Conservation (phyloP, 495 filamentous ascomycete species). For the Lophiostoma macrostomum region DNA sequence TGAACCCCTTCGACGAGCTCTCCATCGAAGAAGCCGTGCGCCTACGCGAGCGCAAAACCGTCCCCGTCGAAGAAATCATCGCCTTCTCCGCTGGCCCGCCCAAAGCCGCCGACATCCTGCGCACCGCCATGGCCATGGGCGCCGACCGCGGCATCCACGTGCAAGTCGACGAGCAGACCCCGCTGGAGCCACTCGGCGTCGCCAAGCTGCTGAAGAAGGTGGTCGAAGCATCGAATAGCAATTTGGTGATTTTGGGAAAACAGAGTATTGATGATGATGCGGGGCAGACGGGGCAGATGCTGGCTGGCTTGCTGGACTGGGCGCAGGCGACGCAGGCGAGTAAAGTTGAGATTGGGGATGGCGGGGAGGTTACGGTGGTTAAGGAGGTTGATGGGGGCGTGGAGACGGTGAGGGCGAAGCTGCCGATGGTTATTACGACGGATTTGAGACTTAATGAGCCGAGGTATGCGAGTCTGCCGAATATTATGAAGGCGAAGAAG, state of each 20-base stretch:
- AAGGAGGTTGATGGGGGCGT: constrained; percentile 93
- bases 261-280: constrained; percentile 97
- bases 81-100: constrained; percentile 82
- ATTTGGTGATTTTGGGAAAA: constrained; percentile 91
- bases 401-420: constrained; percentile 77
- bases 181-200: constrained; percentile 82
- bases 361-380: constrained; percentile 64
- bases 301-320: constrained; percentile 89
- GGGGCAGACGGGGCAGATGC: constrained; percentile 96
- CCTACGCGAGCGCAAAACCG: constrained; percentile 71
- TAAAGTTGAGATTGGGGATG: constrained; percentile 68
- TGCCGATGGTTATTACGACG: constrained; percentile 91
- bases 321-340: constrained; percentile 89
- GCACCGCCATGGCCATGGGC: constrained; percentile 98
- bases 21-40: constrained; percentile 93
- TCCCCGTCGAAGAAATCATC: constrained; percentile 78
- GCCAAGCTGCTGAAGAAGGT: constrained; percentile 82
- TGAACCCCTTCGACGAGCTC: constrained; percentile 99
- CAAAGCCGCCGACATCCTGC: constrained; percentile 80
- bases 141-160: constrained; percentile 89
- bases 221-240: constrained; percentile 76
- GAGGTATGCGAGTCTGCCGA: constrained; percentile 88
- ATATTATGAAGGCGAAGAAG: constrained; percentile 99
- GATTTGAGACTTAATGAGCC: constrained; percentile 95
- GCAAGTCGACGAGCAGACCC: constrained; percentile 58